phyloP scores from a whole-genome alignment of 208 protist species.

The Trypanosoma brucei region DNA sequence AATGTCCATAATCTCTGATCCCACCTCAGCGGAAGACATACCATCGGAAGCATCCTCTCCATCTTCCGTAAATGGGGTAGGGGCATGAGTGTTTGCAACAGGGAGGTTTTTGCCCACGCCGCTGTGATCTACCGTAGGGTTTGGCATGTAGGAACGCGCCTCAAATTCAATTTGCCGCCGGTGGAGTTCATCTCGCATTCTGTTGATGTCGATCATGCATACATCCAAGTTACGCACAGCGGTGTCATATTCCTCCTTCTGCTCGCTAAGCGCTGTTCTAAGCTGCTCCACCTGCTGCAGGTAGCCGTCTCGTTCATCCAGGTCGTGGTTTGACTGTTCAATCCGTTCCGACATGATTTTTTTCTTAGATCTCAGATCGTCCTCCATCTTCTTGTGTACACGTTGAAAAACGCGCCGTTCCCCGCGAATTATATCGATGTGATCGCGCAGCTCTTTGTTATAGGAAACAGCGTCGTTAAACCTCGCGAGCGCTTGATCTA shows the following conservation, averaged over 20 bases:
- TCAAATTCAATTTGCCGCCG: constrained; percentile 82
- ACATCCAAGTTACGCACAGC: constrained; percentile 73
- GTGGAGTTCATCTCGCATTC: constrained; percentile 81
- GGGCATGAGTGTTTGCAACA: constrained; percentile 1
- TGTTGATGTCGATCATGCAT: constrained; percentile 86
- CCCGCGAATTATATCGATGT: constrained; percentile 94
- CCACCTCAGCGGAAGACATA: constrained; percentile 13
- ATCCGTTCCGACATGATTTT: constrained; percentile 92
- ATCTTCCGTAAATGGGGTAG: constrained; percentile 22
- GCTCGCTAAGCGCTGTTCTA: constrained; percentile 59
- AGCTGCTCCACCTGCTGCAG: constrained; percentile 83
- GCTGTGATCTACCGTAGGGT: too few relatives aligned
- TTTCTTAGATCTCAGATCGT: constrained; percentile 91
- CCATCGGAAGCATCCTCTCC: constrained; percentile 19
- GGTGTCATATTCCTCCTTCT: constrained; percentile 74
- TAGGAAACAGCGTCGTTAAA: constrained; percentile 94
- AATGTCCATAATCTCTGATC: constrained; percentile 64
- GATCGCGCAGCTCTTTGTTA: constrained; percentile 94
- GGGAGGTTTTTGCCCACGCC: too few relatives aligned
- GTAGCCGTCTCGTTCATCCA: constrained; percentile 93
- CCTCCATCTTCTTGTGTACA: constrained; percentile 95
- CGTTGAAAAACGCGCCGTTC: constrained; percentile 96
- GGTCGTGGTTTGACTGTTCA: constrained; percentile 92
- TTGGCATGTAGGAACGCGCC: constrained; percentile 69
- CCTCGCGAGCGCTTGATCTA: constrained; percentile 93